Conservation (phyloP, 768 basidiomycete species). For the Neoboletus brunneissimus region DNA sequence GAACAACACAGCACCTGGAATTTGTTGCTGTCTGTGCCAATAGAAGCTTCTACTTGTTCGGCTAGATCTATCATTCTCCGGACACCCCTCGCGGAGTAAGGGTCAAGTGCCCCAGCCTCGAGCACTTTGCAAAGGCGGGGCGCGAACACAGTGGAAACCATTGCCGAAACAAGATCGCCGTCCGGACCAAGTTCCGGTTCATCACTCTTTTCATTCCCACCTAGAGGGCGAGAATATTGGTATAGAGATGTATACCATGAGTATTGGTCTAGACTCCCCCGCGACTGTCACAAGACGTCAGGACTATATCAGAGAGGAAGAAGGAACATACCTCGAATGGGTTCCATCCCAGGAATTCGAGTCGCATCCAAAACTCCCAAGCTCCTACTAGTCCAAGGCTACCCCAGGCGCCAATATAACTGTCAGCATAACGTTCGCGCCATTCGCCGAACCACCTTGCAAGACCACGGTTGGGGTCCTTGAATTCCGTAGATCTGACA, state of each 20-base stretch:
- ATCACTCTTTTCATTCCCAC: slow-evolving; percentile 41
- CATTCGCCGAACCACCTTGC: slow-evolving; percentile 64
- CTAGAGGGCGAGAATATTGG: slow-evolving; percentile 60
- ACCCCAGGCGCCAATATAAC: slow-evolving; percentile 86
- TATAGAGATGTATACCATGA: slow-evolving; percentile 80
- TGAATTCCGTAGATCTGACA: slow-evolving; percentile 81
- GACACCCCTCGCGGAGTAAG: slow-evolving; percentile 67
- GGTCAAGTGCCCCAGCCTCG: slow-evolving; percentile 79
- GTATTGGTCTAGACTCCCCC: slow-evolving; percentile 72
- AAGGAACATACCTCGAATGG: slow-evolving; percentile 63
- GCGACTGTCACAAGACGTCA: slow-evolving; percentile 32
- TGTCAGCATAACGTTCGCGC: slow-evolving; percentile 75
- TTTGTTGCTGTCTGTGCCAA: slow-evolving; percentile 61
- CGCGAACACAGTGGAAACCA: slow-evolving; percentile 81
- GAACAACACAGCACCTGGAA: slow-evolving; percentile 48
- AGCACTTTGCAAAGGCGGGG: slow-evolving; percentile 72
- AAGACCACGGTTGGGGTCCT: slow-evolving; percentile 73
- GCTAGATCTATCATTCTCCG: slow-evolving; percentile 65
- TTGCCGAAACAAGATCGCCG: slow-evolving; percentile 82
- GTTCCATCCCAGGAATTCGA: slow-evolving; percentile 87
- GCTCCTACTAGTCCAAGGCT: slow-evolving; percentile 82
- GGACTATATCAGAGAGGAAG: not conserved
- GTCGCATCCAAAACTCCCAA: slow-evolving; percentile 93
- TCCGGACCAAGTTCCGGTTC: slow-evolving; percentile 71
- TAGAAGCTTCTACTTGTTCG: slow-evolving; percentile 77